Conservation (phyloP, 768 basidiomycete genomes). For the Termitomyces sp. region DNA sequence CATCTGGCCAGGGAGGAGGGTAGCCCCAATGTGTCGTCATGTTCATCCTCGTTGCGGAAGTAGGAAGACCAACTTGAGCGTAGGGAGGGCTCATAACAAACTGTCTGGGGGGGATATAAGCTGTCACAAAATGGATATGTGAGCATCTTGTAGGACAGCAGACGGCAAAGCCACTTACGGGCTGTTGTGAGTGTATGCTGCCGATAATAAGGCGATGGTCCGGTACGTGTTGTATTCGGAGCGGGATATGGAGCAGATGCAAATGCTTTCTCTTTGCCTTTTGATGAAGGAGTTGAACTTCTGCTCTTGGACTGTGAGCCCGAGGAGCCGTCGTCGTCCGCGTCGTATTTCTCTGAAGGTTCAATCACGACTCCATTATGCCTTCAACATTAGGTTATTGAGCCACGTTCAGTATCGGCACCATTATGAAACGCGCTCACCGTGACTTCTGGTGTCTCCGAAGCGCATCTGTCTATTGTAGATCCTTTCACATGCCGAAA, state of each 20-base stretch:
- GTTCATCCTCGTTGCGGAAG: slow-evolving; percentile 46
- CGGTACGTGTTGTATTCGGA: slow-evolving; percentile 23
- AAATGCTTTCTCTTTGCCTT: slow-evolving; percentile 33
- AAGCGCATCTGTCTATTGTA: slow-evolving; percentile 69
- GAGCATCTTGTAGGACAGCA: background rate
- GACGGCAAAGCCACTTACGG: slow-evolving; percentile 19
- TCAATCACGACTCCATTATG: slow-evolving; percentile 69
- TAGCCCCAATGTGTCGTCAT: slow-evolving; percentile 34
- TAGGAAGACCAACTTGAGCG: slow-evolving; percentile 43
- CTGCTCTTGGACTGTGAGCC: slow-evolving; percentile 45
- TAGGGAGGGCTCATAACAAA: slow-evolving; percentile 40
- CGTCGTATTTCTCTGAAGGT: slow-evolving; percentile 27
- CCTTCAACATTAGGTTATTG: slow-evolving; percentile 25
- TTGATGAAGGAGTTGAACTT: slow-evolving; percentile 41
- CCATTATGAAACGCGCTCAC: slow-evolving; percentile 25
- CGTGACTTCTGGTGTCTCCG: slow-evolving; percentile 76
- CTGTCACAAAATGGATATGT: slow-evolving; percentile 17
- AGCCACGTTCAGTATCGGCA: background rate
- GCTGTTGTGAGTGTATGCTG: slow-evolving; percentile 52
- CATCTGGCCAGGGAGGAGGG: slow-evolving; percentile 34
- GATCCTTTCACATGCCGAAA: slow-evolving; percentile 15
- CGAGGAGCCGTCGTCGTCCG: slow-evolving; percentile 30
- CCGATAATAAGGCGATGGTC: slow-evolving; percentile 60
- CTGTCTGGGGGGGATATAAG: slow-evolving; percentile 34
- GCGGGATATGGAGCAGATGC: slow-evolving; percentile 22